These are phyloP conservation scores for Fusarium paranaense DNA, from an alignment of 2,329 filamentous ascomycete genomes.

Conservation along the genomic window DNA sequence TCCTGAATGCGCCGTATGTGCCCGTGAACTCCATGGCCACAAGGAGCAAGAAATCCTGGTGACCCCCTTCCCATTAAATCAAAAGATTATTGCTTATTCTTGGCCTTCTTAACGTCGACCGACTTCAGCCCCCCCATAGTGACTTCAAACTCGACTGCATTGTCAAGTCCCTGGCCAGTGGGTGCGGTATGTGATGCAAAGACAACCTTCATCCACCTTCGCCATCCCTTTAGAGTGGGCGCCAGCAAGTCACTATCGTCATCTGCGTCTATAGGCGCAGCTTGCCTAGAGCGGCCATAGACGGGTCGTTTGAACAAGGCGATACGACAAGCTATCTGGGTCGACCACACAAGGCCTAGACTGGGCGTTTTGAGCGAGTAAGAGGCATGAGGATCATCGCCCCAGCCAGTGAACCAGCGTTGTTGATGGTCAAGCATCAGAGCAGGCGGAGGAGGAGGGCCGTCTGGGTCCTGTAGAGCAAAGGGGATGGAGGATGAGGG, in stretches of 20 bases:
- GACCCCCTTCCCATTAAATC: no score
- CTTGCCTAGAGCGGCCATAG: conserved; percentile 54
- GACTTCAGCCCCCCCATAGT: conserved; percentile 70
- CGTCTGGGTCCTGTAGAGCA: conserved; percentile 43
- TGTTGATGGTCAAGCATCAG: conserved; percentile 90
- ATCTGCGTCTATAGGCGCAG: conserved; percentile 50
- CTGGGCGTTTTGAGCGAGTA: conserved; percentile 81
- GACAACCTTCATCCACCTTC: conserved; percentile 86
- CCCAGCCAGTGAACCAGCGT: conserved; percentile 96
- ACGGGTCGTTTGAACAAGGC: conserved; percentile 80
- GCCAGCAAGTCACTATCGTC: conserved; percentile 57
- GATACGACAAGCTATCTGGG: conserved; percentile 86
- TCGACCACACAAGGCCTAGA: conserved; percentile 89
- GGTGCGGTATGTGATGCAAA: conserved; percentile 82
- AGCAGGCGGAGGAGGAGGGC: conserved; percentile 58
- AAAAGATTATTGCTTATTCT: background rate
- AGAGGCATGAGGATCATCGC: conserved; percentile 69
- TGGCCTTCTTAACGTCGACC: conserved; percentile 31
- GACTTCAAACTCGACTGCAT: conserved; percentile 80
- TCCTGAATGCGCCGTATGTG: background rate
- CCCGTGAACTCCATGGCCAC: background rate
- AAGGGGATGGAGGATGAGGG: conserved; percentile 56
- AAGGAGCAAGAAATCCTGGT: background rate
- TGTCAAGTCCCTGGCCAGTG: conserved; percentile 59
- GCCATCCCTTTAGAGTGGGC: conserved; percentile 69